Evolutionary conservation across 2,329 filamentous ascomycete genomes (phyloP).

Genomic region (Clarireedia hainanense): DNA sequence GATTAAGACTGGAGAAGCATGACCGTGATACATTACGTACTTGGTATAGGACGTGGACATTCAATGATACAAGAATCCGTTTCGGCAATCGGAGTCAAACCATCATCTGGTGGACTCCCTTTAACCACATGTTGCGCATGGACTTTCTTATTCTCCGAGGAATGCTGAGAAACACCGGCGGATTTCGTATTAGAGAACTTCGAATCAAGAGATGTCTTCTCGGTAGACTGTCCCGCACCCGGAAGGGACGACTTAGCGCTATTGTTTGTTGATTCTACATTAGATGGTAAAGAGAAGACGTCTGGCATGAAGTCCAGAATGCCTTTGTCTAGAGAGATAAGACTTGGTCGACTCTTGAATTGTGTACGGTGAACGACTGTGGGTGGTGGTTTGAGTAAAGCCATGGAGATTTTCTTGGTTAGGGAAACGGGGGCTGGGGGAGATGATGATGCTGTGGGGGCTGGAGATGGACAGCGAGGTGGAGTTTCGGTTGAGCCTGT

Average conservation of each 20-base stretch:
- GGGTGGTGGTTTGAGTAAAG: conserved; percentile 33
- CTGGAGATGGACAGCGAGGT: background rate
- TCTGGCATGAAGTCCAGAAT: conserved; percentile 17
- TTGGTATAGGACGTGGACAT: conserved; percentile 23
- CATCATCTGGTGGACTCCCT: conserved; percentile 17
- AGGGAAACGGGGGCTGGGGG: background rate
- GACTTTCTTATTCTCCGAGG: conserved; percentile 25
- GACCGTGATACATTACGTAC: conserved; percentile 12
- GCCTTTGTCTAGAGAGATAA: conserved; percentile 31
- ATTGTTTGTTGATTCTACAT: conserved; percentile 20
- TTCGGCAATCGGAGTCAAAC: conserved; percentile 26
- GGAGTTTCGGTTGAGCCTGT: background rate
- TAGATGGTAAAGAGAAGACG: conserved; percentile 21
- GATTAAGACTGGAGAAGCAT: background rate
- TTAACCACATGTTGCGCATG: conserved; percentile 15
- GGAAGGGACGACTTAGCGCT: conserved; percentile 26
- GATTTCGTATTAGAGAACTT: conserved; percentile 29
- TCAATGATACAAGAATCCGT: conserved; percentile 16
- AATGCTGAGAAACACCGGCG: conserved; percentile 21
- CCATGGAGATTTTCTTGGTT: conserved; percentile 32
- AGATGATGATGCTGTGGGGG: background rate
- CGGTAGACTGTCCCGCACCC: conserved; percentile 24
- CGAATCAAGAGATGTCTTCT: conserved; percentile 34
- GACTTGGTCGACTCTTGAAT: conserved; percentile 32
- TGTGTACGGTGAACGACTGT: conserved; percentile 37